Evolutionary conservation across 768 basidiomycete genomes (phyloP).

Genomic region (Lepiota brunneoincarnata): DNA sequence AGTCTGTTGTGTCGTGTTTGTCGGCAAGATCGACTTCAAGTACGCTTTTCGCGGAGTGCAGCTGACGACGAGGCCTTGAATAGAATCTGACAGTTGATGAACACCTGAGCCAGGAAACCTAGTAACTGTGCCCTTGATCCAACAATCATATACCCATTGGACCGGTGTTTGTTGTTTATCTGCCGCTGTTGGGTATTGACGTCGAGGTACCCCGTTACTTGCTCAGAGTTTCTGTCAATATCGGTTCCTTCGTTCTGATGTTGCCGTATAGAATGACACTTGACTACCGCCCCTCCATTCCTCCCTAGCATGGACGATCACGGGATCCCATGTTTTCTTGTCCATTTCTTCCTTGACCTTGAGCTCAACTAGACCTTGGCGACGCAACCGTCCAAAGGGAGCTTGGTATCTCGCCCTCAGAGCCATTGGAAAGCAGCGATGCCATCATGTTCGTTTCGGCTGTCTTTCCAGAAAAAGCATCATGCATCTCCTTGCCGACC

Average conservation of each 20-base stretch:
- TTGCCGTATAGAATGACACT: slow-evolving; percentile 2
- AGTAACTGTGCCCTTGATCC: slow-evolving; percentile 6
- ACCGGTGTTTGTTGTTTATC: slow-evolving; percentile 3
- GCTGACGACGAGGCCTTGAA: not conserved
- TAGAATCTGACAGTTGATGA: slow-evolving; percentile 17
- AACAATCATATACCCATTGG: slow-evolving; percentile 1
- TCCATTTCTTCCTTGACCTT: not conserved
- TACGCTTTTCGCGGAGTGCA: no score
- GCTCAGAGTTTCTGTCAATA: slow-evolving; percentile 4
- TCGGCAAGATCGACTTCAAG: not conserved
- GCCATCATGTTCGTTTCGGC: slow-evolving; percentile 10
- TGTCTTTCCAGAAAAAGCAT: slow-evolving; percentile 12
- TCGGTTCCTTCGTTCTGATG: slow-evolving; percentile 3
- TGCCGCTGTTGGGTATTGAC: not conserved
- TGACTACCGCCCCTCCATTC: not conserved
- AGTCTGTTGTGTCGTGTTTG: slow-evolving; percentile 12
- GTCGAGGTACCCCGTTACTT: not conserved
- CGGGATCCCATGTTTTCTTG: not conserved
- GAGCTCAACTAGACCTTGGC: not conserved
- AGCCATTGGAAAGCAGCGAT: not conserved
- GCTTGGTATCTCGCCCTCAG: not conserved
- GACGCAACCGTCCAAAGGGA: not conserved
- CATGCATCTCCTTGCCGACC: slow-evolving; percentile 64
- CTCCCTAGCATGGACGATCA: not conserved
- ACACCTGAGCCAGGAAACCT: slow-evolving; percentile 17